A percentile compares a stretch with the other conserved stretches of the same genome.
Evolutionary conservation across 2,329 filamentous ascomycete species (phyloP).

Genomic region (Aureobasidium pullulans): DNA sequence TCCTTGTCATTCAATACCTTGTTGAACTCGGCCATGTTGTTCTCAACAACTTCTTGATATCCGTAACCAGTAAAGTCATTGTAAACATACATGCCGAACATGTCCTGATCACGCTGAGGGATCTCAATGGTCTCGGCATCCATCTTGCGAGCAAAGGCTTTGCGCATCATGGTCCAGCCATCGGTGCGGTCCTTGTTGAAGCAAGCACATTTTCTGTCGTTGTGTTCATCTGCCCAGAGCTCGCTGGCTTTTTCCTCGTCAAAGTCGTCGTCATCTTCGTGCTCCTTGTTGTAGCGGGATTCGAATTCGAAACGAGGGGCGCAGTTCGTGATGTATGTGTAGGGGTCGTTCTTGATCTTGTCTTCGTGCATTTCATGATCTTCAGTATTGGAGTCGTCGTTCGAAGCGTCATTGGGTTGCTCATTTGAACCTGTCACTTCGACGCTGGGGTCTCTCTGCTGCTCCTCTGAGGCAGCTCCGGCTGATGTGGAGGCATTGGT

Average conservation of each 20-base stretch:
- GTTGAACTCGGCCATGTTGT: constrained; percentile 6
- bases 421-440: background rate
- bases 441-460: background rate
- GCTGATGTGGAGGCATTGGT: background rate
- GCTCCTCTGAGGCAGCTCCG: background rate
- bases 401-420: background rate
- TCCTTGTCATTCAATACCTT: background rate
- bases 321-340: background rate
- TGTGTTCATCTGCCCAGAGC: background rate
- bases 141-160: background rate
- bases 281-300: background rate
- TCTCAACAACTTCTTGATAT: constrained; percentile 1
- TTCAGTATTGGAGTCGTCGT: background rate
- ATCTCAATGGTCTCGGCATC: background rate
- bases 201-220: constrained; percentile 1
- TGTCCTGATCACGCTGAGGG: background rate
- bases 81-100: constrained; percentile 4
- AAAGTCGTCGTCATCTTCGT: background rate
- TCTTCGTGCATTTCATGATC: background rate
- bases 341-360: background rate
- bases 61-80: constrained; percentile 5
- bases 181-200: background rate
- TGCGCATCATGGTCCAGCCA: constrained; percentile 9
- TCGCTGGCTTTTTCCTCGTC: background rate
- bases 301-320: constrained; percentile 1